Evolutionary conservation across 495 filamentous ascomycete genomes (phyloP).

Genomic region (Podospora appendiculata): DNA sequence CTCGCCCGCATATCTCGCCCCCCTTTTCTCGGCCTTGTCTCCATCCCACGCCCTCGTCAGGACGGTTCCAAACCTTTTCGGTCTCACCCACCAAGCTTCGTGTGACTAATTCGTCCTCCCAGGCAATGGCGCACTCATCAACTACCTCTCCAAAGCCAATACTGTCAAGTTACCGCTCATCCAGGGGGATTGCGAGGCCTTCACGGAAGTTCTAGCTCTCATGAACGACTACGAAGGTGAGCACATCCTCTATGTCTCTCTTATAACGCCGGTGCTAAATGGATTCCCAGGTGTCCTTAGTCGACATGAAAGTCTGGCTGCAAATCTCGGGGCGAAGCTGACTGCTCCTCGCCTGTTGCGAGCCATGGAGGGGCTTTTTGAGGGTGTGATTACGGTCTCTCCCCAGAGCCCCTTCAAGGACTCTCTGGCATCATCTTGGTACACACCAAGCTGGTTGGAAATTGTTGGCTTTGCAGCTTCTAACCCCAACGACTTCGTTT

Average conservation of each 20-base stretch:
- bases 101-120: neutral
- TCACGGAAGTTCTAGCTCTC: constrained; percentile 47
- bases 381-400: constrained; percentile 65
- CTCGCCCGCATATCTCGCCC: no score
- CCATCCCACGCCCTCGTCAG: no score
- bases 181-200: constrained; percentile 35
- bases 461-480: constrained; percentile 76
- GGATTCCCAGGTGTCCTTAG: constrained; percentile 56
- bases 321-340: constrained; percentile 76
- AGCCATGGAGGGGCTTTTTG: constrained; percentile 78
- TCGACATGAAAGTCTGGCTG: constrained; percentile 77
- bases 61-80: neutral
- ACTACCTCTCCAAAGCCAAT: constrained; percentile 55
- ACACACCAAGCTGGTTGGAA: constrained; percentile 60
- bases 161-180: constrained; percentile 34
- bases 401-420: constrained; percentile 22
- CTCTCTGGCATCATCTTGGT: constrained; percentile 48
- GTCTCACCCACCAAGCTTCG: neutral
- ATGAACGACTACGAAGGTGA: constrained; percentile 66
- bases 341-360: constrained; percentile 75
- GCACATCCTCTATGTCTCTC: neutral
- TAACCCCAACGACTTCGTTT: constrained; percentile 71
- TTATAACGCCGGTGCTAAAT: neutral
- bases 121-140: constrained; percentile 60
- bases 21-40: no score